Percentiles rank a stretch among this genome's conserved stretches.
phyloP scores from a whole-genome alignment of 2,329 filamentous ascomycete genomes.

The Epichloe coenophiala region DNA sequence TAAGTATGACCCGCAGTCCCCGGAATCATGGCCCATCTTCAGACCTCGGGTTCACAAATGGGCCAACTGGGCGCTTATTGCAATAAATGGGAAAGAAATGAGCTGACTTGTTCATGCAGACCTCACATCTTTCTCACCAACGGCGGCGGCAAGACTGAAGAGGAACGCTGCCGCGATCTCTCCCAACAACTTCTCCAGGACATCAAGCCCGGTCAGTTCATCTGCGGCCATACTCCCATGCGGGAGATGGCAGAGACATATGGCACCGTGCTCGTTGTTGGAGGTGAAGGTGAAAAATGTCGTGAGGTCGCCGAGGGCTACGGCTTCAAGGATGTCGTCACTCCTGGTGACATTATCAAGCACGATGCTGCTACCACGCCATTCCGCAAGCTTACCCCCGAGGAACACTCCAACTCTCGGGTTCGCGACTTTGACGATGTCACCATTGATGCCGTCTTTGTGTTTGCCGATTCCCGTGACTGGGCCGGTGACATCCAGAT shows the following conservation, averaged over 20 bases:
- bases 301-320: constrained; percentile 78
- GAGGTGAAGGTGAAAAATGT: constrained; percentile 80
- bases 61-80: not conserved
- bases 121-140: constrained; percentile 95
- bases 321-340: constrained; percentile 86
- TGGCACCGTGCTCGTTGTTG: constrained; percentile 62
- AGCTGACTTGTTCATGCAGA: constrained; percentile 27
- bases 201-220: constrained; percentile 83
- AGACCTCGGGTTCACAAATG: not conserved
- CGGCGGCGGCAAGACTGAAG: constrained; percentile 85
- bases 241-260: constrained; percentile 77
- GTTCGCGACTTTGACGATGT: constrained; percentile 42
- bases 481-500: constrained; percentile 97
- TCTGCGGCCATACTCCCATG: constrained; percentile 94
- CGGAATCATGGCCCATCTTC: not conserved
- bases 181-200: constrained; percentile 75
- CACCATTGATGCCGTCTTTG: constrained; percentile 80
- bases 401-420: constrained; percentile 61
- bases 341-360: constrained; percentile 92
- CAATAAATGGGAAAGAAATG: not conserved
- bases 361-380: constrained; percentile 76
- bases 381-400: constrained; percentile 70
- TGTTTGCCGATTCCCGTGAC: constrained; percentile 87
- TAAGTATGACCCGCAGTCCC: constrained; percentile 31
- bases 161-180: constrained; percentile 76